These are phyloP conservation scores for Pyrus bretschneideri DNA, from an alignment of 306 rosid genomes.

Conservation along the genomic window DNA sequence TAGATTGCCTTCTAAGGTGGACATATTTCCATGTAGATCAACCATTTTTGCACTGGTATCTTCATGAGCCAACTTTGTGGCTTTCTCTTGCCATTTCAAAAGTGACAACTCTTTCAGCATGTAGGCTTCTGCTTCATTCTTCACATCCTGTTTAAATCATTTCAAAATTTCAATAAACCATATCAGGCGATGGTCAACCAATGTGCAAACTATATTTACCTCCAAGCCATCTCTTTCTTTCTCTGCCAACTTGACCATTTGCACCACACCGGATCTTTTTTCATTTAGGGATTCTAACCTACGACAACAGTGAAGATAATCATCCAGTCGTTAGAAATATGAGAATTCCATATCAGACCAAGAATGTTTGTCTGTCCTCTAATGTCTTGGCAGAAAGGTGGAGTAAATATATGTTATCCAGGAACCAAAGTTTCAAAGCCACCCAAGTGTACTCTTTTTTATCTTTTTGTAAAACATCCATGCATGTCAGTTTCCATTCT, in stretches of 20 bases:
- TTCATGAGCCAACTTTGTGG: constrained; percentile 67
- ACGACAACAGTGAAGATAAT: constrained; percentile 22
- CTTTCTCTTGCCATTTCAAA: constrained; percentile 93
- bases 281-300: constrained; percentile 88
- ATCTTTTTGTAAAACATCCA: background rate
- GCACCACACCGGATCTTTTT: constrained; percentile 85
- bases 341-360: background rate
- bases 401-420: background rate
- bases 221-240: constrained; percentile 92
- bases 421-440: background rate
- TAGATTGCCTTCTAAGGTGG: constrained; percentile 60
- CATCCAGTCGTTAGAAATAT: background rate
- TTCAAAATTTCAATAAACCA: constrained; percentile 3
- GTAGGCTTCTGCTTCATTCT: constrained; percentile 88
- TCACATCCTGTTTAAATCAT: constrained; percentile 60
- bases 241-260: constrained; percentile 97
- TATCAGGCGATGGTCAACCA: background rate
- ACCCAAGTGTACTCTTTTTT: background rate
- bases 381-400: background rate
- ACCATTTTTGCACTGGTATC: constrained; percentile 53
- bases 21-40: constrained; percentile 43
- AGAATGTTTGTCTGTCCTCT: background rate
- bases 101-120: constrained; percentile 87
- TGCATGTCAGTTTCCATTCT: background rate
- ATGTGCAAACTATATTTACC: constrained; percentile 37